Evolutionary conservation across 192 early-diverging fungal species (phyloP).

Genomic region (Coemansia sp.): DNA sequence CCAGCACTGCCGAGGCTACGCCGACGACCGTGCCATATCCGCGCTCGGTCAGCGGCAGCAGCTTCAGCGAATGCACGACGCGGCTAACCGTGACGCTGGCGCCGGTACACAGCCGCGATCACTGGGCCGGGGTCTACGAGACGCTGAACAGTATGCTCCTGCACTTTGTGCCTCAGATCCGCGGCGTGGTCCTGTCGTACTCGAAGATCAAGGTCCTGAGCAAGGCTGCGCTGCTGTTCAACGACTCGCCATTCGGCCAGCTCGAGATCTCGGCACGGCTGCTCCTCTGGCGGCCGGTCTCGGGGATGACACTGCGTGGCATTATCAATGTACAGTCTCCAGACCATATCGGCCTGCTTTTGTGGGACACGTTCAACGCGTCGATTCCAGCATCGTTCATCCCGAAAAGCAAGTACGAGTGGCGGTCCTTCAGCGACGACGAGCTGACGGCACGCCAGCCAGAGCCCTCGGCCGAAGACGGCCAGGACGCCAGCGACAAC

Average conservation of each 20-base stretch:
- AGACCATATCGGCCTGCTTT: constrained; percentile 88
- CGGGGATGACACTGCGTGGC: constrained; percentile 47
- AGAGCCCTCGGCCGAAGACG: not conserved
- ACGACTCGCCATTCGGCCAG: constrained; percentile 80
- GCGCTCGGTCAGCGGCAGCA: constrained; percentile 9
- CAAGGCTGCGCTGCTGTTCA: constrained; percentile 60
- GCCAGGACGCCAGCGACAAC: constrained; percentile 14
- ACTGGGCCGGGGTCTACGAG: constrained; percentile 37
- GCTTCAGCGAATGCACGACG: constrained; percentile 38
- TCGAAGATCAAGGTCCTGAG: constrained; percentile 57
- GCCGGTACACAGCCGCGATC: constrained; percentile 32
- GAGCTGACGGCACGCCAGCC: constrained; percentile 29
- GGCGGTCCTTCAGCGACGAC: constrained; percentile 52
- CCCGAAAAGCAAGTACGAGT: constrained; percentile 67
- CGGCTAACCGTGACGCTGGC: constrained; percentile 40
- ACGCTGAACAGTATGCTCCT: constrained; percentile 47
- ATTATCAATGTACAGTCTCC: constrained; percentile 86
- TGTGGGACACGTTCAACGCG: constrained; percentile 94
- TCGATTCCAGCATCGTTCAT: constrained; percentile 84
- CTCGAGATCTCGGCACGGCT: constrained; percentile 66
- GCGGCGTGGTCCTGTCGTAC: constrained; percentile 81
- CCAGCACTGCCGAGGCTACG: not conserved
- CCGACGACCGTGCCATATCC: constrained; percentile 25
- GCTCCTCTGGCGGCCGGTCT: constrained; percentile 71
- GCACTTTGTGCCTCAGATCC: constrained; percentile 79